A percentile compares a stretch with the other conserved stretches of the same genome.
Evolutionary conservation across 179 eudicot genomes (phyloP).

Genomic region (Silene vulgaris): DNA sequence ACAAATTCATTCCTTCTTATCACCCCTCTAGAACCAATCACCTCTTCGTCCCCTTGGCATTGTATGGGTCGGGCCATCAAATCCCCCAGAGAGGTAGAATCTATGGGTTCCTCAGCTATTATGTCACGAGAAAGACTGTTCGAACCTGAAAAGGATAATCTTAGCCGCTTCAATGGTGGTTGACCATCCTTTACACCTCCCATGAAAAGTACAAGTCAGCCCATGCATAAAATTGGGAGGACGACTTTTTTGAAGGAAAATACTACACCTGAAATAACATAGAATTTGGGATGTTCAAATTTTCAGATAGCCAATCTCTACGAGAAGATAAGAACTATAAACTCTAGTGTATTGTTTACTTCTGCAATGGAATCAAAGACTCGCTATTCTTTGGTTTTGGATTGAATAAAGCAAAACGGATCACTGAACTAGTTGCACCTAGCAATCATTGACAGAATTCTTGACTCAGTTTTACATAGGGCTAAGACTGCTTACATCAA

Average conservation of each 20-base stretch:
- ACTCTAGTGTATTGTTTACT: not conserved
- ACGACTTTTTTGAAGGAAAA: slow-evolving; percentile 14
- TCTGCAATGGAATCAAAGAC: not conserved
- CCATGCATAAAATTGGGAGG: slow-evolving; percentile 39
- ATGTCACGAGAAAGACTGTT: slow-evolving; percentile 32
- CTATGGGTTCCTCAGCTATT: slow-evolving; percentile 28
- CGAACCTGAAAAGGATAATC: slow-evolving; percentile 41
- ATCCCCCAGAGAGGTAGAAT: slow-evolving; percentile 39
- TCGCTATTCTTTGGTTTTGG: not conserved
- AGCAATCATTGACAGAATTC: not conserved
- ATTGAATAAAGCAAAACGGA: not conserved
- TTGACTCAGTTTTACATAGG: not conserved
- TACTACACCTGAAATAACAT: slow-evolving; percentile 25
- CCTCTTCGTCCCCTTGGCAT: slow-evolving; percentile 54
- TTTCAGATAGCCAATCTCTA: too few species aligned
- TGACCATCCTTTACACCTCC: slow-evolving; percentile 59
- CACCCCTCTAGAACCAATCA: slow-evolving; percentile 57
- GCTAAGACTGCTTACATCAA: too few species aligned
- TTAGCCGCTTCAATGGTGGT: slow-evolving; percentile 59
- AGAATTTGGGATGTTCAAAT: not conserved
- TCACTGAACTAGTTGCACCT: not conserved
- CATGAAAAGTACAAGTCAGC: slow-evolving; percentile 62
- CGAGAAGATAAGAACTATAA: not conserved
- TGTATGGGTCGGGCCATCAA: slow-evolving; percentile 52
- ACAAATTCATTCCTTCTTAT: slow-evolving; percentile 56